Conservation (phyloP, 164 flowering plant species). For the Umbilicus rupestris region DNA sequence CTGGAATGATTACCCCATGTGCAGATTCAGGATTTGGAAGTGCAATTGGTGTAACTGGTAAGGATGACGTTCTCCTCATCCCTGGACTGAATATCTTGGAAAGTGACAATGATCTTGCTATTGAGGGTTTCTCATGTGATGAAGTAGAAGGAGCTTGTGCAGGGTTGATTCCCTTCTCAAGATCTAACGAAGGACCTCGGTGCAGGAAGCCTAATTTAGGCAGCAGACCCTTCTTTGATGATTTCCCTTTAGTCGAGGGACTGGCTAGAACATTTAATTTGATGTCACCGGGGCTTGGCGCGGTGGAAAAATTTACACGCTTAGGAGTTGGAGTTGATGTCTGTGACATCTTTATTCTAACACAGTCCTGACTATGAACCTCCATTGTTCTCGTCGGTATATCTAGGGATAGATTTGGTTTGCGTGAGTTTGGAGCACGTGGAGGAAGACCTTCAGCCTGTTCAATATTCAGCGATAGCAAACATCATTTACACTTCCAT, state of each 20-base stretch:
- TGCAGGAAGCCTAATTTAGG: constrained; percentile 41
- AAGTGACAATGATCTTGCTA: constrained; percentile 47
- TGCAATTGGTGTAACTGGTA: constrained; percentile 34
- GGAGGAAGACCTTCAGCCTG: constrained; percentile 21
- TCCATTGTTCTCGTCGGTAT: constrained; percentile 37
- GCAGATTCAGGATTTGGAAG: constrained; percentile 21
- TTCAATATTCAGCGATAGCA: neutral
- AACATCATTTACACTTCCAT: no score
- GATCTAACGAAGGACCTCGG: constrained; percentile 25
- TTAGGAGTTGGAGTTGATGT: constrained; percentile 50
- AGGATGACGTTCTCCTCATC: constrained; percentile 45
- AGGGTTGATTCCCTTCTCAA: constrained; percentile 30
- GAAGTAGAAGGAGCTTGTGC: constrained; percentile 16
- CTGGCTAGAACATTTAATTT: constrained; percentile 26
- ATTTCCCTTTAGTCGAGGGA: constrained; percentile 28
- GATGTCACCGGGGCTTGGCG: constrained; percentile 25
- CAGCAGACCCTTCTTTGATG: constrained; percentile 33
- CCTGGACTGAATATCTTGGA: constrained; percentile 36
- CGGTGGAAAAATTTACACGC: constrained; percentile 44
- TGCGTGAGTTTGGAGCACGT: constrained; percentile 29
- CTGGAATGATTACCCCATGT: constrained; percentile 21
- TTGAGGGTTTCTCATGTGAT: constrained; percentile 31
- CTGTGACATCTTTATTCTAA: constrained; percentile 36
- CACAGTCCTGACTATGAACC: constrained; percentile 26
- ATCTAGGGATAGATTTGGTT: constrained; percentile 42